Base-by-base conservation (phyloP, 1,284 basidiomycete species). In the Stygiomarasmius scandens region DNA sequence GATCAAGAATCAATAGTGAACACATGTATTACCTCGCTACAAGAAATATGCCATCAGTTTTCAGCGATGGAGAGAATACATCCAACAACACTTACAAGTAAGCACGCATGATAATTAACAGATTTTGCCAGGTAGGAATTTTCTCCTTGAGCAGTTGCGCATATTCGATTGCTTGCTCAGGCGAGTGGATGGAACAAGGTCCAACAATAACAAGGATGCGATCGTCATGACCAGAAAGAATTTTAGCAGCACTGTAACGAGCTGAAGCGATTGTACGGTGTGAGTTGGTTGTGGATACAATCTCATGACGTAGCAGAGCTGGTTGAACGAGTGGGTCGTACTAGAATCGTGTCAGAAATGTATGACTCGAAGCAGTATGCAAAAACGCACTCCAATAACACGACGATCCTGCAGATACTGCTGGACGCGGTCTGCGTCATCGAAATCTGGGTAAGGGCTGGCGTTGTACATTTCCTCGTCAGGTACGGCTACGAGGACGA, bases 311-410 rank as follows among this genome's bases (percentile, higher is more conserved):
- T 50, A 98, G 86, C 53, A 97, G 81, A 0, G 91, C 91, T 19
- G 95, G 95, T 67, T 95, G 92, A 62, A 96, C 87, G 43, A 98
- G 85, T 8, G 95, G 95, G 68, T 97, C 95, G 73, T 96, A 96
- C 91, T 93, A 22, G 69, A 34, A 58, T 54, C 48, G 55, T 48
- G 53, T 57, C 43, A 61, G 47, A 56, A 48, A 49, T 49, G 47
- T 55, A 24, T 11, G 34, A 10, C 44, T 38, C 23, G 56, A 46
- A 49, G 19, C 10, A 24, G 36, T 47, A 46, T 50, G n/a, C n/a
- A n/a, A n/a, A 53, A n/a, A 77, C 84, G 59, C 78, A 90, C 89
- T 54, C 87, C 88, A 56, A 89, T 80, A 72, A 92, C 90, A 58
- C 89, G 84, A 58, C 86, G 78, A 73, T 92, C 89, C 70, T 87